Evolutionary conservation across 257 asterid genomes (phyloP).

Genomic region (Gentiana macrophylla): DNA sequence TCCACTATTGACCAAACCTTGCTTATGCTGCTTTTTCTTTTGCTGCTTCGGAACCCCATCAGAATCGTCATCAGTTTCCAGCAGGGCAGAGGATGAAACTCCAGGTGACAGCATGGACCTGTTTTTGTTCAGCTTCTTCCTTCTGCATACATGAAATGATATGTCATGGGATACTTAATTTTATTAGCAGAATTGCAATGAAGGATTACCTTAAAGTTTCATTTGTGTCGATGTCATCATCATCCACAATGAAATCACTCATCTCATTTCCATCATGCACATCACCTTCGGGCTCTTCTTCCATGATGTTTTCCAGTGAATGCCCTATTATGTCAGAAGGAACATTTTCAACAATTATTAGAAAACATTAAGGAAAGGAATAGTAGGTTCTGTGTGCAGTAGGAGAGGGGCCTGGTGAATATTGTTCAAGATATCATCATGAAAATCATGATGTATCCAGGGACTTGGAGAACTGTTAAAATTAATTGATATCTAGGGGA

Average conservation of each 20-base stretch:
- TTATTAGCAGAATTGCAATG: background rate
- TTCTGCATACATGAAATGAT: constrained; percentile 32
- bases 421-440: background rate
- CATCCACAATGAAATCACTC: constrained; percentile 89
- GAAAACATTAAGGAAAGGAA: too few relatives aligned
- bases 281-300: constrained; percentile 51
- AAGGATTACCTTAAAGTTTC: constrained; percentile 53
- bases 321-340: constrained; percentile 30
- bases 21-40: constrained; percentile 48
- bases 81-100: constrained; percentile 73
- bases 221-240: constrained; percentile 74
- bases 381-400: too few relatives aligned
- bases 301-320: constrained; percentile 83
- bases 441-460: background rate
- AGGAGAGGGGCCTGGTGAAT: too few relatives aligned
- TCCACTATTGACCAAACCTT: constrained; percentile 27
- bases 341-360: too few relatives aligned
- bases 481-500: too few relatives aligned
- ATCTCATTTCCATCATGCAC: constrained; percentile 43
- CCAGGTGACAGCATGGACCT: constrained; percentile 63
- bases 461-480: too few relatives aligned
- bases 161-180: background rate
- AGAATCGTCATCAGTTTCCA: constrained; percentile 85
- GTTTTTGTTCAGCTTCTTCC: constrained; percentile 60
- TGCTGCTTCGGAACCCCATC: constrained; percentile 83